Percentiles rank a stretch among this genome's conserved stretches.
These are phyloP conservation scores for Excoecaria cochinchinensis DNA, from an alignment of 345 rosid species.

Conservation along the genomic window DNA sequence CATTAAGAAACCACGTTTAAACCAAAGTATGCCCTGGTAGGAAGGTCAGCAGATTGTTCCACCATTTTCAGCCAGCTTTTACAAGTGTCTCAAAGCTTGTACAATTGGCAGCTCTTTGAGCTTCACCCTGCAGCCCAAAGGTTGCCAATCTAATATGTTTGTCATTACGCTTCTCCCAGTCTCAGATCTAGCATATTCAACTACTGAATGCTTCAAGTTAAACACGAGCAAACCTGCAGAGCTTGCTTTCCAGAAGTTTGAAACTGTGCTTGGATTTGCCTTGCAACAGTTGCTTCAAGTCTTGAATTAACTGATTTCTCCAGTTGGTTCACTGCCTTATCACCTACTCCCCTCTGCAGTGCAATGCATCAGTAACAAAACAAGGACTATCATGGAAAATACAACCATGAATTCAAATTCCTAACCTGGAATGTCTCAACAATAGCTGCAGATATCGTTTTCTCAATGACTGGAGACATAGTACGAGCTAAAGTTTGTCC, in stretches of 20 bases:
- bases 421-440: slow-evolving; percentile 86
- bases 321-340: slow-evolving; percentile 82
- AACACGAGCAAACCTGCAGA: slow-evolving; percentile 60
- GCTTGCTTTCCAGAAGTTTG: slow-evolving; percentile 95
- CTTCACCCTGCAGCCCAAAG: not conserved
- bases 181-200: slow-evolving; percentile 3
- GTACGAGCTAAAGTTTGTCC: slow-evolving; percentile 54
- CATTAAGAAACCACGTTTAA: not conserved
- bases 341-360: slow-evolving; percentile 80
- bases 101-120: not conserved
- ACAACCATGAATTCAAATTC: slow-evolving; percentile 10
- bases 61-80: not conserved
- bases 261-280: slow-evolving; percentile 86
- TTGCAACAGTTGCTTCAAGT: slow-evolving; percentile 74
- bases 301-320: slow-evolving; percentile 78
- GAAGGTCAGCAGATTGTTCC: not conserved
- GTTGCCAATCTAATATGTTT: not conserved
- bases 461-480: slow-evolving; percentile 62
- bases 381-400: not conserved
- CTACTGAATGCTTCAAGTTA: slow-evolving; percentile 8
- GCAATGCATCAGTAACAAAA: slow-evolving; percentile 21
- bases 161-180: not conserved
- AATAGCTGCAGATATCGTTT: slow-evolving; percentile 59
- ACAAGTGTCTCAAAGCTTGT: slow-evolving; percentile 2
- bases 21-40: not conserved